Conservation (phyloP, 441 rosid genomes). For the Erodium moschatum region DNA sequence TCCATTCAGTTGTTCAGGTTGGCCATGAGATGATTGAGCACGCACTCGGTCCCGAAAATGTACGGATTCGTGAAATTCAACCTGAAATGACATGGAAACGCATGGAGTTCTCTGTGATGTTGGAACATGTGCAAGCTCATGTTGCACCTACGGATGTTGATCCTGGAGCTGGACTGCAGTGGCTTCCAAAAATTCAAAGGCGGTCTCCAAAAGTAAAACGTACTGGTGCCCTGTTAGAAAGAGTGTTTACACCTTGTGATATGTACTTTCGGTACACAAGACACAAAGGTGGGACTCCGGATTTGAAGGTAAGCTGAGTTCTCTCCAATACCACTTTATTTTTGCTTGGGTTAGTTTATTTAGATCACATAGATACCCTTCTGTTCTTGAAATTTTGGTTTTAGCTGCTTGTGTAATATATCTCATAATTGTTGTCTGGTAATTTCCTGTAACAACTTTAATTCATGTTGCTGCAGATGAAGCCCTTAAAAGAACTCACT, state of each 20-base stretch:
- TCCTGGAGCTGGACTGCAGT: conserved; percentile 97
- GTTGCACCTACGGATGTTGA: conserved; percentile 99
- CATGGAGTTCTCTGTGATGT: conserved; percentile 88
- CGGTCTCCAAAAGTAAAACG: conserved; percentile 90
- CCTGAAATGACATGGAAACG: conserved; percentile 92
- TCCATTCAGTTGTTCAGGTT: conserved; percentile 77
- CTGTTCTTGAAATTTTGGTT: not conserved
- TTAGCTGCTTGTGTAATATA: not conserved
- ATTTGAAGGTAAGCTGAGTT: conserved; percentile 59
- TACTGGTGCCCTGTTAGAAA: conserved; percentile 92
- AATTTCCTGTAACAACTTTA: conserved; percentile 13
- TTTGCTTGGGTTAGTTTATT: not conserved
- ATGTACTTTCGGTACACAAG: conserved; percentile 93
- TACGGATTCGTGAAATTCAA: conserved; percentile 52
- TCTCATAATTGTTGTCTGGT: not conserved
- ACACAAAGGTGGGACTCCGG: conserved; percentile 94
- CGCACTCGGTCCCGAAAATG: conserved; percentile 52
- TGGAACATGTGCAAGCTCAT: conserved; percentile 98
- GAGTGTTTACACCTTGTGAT: conserved; percentile 97
- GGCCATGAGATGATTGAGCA: conserved; percentile 75
- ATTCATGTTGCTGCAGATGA: conserved; percentile 50
- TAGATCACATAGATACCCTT: conserved; percentile 10
- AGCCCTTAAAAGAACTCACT: conserved; percentile 92
- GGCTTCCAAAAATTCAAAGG: conserved; percentile 87
- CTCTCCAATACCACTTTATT: conserved; percentile 18